Evolutionary conservation across 2,329 filamentous ascomycete species (phyloP).

Genomic region (Decorospora gaudefroyi): DNA sequence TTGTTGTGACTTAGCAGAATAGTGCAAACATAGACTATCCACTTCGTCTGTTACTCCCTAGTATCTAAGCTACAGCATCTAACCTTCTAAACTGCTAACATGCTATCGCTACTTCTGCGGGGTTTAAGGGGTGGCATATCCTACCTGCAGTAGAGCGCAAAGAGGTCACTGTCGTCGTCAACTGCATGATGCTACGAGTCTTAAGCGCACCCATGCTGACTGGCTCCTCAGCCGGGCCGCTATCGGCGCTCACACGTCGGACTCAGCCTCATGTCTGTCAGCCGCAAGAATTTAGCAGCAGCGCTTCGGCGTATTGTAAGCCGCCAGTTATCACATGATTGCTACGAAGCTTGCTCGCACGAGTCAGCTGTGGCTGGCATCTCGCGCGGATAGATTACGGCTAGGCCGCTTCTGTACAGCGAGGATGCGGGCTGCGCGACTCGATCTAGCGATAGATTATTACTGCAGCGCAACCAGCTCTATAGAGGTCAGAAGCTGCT

Average conservation of each 20-base stretch:
- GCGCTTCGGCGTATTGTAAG: background rate
- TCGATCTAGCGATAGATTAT: conserved; percentile 3
- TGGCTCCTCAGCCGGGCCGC: background rate
- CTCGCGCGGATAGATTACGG: conserved; percentile 2
- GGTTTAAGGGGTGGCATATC: background rate
- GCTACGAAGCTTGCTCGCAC: background rate
- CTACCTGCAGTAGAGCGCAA: background rate
- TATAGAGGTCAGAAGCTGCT: background rate
- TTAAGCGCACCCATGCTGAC: background rate
- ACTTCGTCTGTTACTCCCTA: too few species aligned
- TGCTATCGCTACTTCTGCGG: too few species aligned
- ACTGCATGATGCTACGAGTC: background rate
- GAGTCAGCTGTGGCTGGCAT: conserved; percentile 9
- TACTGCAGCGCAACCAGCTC: conserved; percentile 4
- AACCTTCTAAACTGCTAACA: too few species aligned
- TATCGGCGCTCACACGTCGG: background rate
- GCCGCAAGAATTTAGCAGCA: background rate
- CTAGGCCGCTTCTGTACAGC: conserved; percentile 7
- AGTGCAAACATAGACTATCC: too few species aligned
- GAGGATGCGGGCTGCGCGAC: conserved; percentile 3
- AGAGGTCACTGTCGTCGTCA: background rate
- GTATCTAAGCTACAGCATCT: too few species aligned
- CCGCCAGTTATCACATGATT: conserved; percentile 5
- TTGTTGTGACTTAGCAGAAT: too few species aligned
- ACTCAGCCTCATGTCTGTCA: background rate